A percentile compares a stretch with the other conserved stretches of the same genome.
These are phyloP conservation scores for Carallia pectinifolia DNA, from an alignment of 345 rosid species.

Conservation along the genomic window DNA sequence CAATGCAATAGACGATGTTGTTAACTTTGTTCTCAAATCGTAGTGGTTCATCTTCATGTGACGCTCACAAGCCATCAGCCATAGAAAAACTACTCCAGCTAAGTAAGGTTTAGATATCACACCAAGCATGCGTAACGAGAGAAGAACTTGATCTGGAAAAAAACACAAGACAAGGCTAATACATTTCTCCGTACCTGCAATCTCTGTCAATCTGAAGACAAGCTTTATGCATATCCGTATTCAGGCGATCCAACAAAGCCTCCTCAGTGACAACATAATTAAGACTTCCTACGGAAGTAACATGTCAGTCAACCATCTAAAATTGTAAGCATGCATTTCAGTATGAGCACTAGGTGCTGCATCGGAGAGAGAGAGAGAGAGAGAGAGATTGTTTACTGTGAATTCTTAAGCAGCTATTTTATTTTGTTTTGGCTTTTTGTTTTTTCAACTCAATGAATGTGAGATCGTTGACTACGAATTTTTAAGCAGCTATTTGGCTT, in stretches of 20 bases:
- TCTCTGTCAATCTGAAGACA: slow-evolving; percentile 21
- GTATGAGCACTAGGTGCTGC: background rate
- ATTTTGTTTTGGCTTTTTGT: no score
- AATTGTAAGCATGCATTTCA: no score
- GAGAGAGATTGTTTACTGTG: background rate
- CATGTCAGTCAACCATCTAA: background rate
- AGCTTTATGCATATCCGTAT: slow-evolving; percentile 27
- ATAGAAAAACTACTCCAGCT: no score
- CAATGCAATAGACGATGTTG: no score
- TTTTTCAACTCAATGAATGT: no score
- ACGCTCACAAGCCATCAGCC: no score
- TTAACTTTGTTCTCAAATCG: no score
- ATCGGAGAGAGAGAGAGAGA: background rate
- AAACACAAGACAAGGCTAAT: background rate
- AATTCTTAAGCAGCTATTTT: no score
- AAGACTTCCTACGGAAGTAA: slow-evolving; percentile 13
- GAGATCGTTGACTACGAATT: background rate
- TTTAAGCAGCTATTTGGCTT: background rate
- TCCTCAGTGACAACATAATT: slow-evolving; percentile 18
- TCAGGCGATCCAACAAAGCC: slow-evolving; percentile 28
- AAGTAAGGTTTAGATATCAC: no score
- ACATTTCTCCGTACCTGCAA: slow-evolving; percentile 23
- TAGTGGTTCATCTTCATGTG: no score
- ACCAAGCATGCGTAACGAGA: background rate
- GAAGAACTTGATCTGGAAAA: background rate